Conservation (phyloP, 1,139 yeast genomes). For the Geotrichum cucujoidarum region DNA sequence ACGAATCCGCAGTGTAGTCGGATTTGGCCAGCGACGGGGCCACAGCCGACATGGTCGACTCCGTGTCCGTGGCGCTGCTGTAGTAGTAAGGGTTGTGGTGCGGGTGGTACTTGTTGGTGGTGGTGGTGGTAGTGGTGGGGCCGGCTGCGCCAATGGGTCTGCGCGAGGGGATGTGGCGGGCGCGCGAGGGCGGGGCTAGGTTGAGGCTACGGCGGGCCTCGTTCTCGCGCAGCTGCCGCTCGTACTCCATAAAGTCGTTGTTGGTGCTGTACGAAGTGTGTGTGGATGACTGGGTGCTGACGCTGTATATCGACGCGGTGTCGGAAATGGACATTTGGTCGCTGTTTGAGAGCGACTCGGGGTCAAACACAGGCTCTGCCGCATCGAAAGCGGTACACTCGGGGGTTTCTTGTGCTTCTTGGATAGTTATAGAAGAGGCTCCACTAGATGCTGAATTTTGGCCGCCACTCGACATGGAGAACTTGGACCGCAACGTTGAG, state of each 20-base stretch:
- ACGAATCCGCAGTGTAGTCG: background rate
- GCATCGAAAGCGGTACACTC: background rate
- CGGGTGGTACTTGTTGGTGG: background rate
- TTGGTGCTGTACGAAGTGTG: background rate
- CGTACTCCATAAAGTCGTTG: constrained; percentile 12
- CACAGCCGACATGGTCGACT: constrained; percentile 1
- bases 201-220: no score
- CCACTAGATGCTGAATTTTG: background rate
- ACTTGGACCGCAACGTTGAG: background rate
- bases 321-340: background rate
- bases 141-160: no score
- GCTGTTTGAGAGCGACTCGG: no score
- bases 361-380: background rate
- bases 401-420: background rate
- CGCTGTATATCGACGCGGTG: background rate
- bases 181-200: no score
- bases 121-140: background rate
- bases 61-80: background rate
- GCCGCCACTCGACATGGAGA: background rate
- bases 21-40: constrained; percentile 5
- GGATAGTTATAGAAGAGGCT: background rate
- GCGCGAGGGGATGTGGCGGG: no score
- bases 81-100: no score
- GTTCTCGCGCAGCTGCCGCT: constrained; percentile 8
- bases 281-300: background rate